Conservation (phyloP, 352 stramenopile genomes). For the Phytophthora tentaculata region DNA sequence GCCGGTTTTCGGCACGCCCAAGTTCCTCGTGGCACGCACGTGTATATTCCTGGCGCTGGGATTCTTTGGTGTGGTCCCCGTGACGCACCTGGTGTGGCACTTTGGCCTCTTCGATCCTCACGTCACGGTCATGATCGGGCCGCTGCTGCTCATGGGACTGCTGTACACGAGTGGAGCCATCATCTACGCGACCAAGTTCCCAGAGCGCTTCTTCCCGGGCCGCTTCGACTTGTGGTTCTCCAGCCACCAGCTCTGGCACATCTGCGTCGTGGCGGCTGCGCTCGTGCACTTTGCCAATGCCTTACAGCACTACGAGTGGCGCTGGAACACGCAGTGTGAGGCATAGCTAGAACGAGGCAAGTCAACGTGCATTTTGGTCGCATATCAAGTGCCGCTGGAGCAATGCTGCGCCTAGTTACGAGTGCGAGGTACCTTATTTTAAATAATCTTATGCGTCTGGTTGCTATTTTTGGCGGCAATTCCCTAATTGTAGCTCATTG, state of each 20-base stretch:
- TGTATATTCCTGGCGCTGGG: constrained; percentile 80
- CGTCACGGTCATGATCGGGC: constrained; percentile 85
- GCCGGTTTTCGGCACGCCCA: constrained; percentile 72
- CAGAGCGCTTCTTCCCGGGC: constrained; percentile 85
- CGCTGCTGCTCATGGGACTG: constrained; percentile 74
- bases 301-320: constrained; percentile 88
- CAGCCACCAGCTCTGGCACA: constrained; percentile 90
- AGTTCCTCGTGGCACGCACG: constrained; percentile 75
- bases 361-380: constrained; percentile 14
- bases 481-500: not conserved
- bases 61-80: constrained; percentile 84
- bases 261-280: constrained; percentile 86
- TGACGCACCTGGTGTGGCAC: constrained; percentile 77
- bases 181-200: constrained; percentile 88
- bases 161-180: constrained; percentile 83
- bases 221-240: constrained; percentile 88
- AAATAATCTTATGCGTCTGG: constrained; percentile 10
- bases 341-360: constrained; percentile 37
- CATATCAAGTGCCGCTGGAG: constrained; percentile 8
- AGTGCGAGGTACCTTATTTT: constrained; percentile 36
- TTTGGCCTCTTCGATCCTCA: constrained; percentile 83
- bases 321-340: constrained; percentile 83
- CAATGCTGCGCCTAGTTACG: constrained; percentile 21
- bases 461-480: constrained; percentile 16
- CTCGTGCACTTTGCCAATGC: constrained; percentile 87